A percentile compares a stretch with the other conserved stretches of the same genome.
phyloP scores from a whole-genome alignment of 2,329 filamentous ascomycete genomes.

The Ceratocystis cubensis region DNA sequence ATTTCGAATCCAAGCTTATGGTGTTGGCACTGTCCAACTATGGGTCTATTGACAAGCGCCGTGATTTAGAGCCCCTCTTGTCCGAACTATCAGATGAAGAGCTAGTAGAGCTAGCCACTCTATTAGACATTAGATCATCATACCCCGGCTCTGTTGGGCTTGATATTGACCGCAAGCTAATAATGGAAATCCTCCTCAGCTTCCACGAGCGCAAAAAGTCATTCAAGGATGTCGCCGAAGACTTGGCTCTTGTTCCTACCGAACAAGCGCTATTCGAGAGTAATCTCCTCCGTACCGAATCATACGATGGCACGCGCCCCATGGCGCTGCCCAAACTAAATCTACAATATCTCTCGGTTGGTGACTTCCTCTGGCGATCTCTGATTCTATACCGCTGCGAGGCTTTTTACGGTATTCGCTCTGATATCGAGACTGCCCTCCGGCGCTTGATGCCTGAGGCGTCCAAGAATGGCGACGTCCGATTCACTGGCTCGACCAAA shows the following conservation, averaged over 20 bases:
- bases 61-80: conserved; percentile 66
- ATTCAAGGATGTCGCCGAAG: conserved; percentile 66
- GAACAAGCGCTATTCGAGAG: conserved; percentile 70
- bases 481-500: conserved; percentile 73
- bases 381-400: conserved; percentile 81
- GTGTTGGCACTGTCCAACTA: conserved; percentile 88
- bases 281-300: conserved; percentile 66
- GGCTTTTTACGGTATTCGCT: conserved; percentile 84
- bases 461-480: conserved; percentile 50
- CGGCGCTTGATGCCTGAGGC: conserved; percentile 63
- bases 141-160: conserved; percentile 64
- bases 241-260: conserved; percentile 68
- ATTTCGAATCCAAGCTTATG: conserved; percentile 83
- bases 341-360: conserved; percentile 84
- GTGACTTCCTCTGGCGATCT: conserved; percentile 94
- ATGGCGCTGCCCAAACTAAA: conserved; percentile 90
- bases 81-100: conserved; percentile 62
- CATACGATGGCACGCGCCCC: conserved; percentile 75
- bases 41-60: conserved; percentile 67
- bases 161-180: conserved; percentile 48
- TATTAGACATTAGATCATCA: conserved; percentile 65
- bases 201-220: conserved; percentile 65
- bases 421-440: conserved; percentile 73
- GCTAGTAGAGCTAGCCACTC: conserved; percentile 51
- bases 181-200: conserved; percentile 60